Base-by-base conservation (phyloP, 495 filamentous ascomycete species). In the Darksidea phi region DNA sequence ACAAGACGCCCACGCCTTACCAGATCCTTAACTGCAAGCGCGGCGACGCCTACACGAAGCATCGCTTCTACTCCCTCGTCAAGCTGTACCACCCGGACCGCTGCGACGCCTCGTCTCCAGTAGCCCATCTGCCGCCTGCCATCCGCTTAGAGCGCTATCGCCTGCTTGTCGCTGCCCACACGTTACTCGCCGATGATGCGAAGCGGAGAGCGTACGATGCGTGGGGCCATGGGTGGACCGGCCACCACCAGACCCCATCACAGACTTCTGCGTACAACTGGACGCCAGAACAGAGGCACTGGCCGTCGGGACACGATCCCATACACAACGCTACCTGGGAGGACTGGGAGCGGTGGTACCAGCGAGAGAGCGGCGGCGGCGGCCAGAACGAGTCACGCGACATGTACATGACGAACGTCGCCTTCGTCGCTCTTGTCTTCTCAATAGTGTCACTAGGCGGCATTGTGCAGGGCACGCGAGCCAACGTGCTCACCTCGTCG, bases 261-360 rank as follows among this genome's bases (percentile, higher is more conserved):
- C 67, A 23, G 20, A 24, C 20, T 20, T 38, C 49, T 0, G 36
- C 53, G n/a, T 34, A 38, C 25, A 10, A 15, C 42, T 63, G 18
- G 43, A 0, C 36, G 1, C 41, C 26, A 13, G 54, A 18, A 25
- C 57, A 12, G 24, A 42, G 25, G 17, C 26, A 60, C 1, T 67
- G 69, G 47, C 74, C 71, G 42, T 48, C 67, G n/a, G 66, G 68
- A 13, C 64, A 71, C 26, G 69, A 75, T 52, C 78, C 82, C 18
- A 85, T 93, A 21, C 85, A 79, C 59, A 97, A 97, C 69, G 95
- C 90, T 12, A 98, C 93, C 0, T 98, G 94, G 94, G 94, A 98
- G 70, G 95, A 98, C 71, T 98, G 95, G 94, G 92, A 98, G 75
- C 80, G 79, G 41, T 98, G 89, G 88, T 83, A 90, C 66, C 70